Conservation (phyloP, 768 basidiomycete genomes). For the Fomitopsis pulvina region DNA sequence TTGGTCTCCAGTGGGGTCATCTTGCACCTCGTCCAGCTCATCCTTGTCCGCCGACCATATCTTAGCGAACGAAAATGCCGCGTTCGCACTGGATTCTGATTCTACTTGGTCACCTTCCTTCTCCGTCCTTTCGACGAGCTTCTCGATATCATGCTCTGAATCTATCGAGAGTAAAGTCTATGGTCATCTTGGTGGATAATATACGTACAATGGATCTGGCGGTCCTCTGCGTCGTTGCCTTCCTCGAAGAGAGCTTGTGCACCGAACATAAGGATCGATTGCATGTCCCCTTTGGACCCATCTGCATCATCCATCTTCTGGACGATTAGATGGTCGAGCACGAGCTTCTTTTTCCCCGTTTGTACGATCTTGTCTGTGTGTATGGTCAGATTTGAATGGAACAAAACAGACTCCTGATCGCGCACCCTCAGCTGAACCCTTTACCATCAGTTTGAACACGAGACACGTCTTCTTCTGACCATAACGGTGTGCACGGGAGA, state of each 20-base stretch:
- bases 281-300: conserved; percentile 70
- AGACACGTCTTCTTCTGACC: conserved; percentile 93
- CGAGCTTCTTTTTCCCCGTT: conserved; percentile 91
- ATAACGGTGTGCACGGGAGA: conserved; percentile 89
- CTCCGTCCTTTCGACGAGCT: conserved; percentile 82
- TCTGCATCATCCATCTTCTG: conserved; percentile 91
- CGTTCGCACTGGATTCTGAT: conserved; percentile 33
- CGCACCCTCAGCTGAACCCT: conserved; percentile 84
- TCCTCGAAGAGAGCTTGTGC: conserved; percentile 81
- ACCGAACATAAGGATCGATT: conserved; percentile 84
- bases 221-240: conserved; percentile 36
- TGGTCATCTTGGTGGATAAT: background rate
- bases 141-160: conserved; percentile 75
- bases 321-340: conserved; percentile 91
- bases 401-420: background rate
- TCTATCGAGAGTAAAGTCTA: conserved; percentile 35
- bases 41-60: conserved; percentile 85
- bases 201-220: conserved; percentile 64
- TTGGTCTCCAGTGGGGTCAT: conserved; percentile 43
- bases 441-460: conserved; percentile 95
- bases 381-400: background rate
- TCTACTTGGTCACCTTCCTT: conserved; percentile 53
- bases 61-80: conserved; percentile 83
- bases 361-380: conserved; percentile 80
- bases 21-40: conserved; percentile 58